phyloP scores from a whole-genome alignment of 768 basidiomycete genomes.

The Boletus rufocinnamomeus region DNA sequence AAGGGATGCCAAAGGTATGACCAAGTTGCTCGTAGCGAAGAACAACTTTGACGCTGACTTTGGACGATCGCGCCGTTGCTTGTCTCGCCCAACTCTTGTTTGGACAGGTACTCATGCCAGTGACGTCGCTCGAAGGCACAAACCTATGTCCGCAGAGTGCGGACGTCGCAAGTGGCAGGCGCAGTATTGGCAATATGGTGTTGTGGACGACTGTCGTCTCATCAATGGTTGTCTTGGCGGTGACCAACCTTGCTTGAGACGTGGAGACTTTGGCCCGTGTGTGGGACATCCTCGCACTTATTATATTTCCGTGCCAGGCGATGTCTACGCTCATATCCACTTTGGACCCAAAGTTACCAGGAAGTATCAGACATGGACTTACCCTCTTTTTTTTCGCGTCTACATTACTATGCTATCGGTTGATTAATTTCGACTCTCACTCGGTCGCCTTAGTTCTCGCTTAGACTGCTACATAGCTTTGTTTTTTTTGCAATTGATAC shows the following conservation, averaged over 20 bases:
- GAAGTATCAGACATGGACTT: not conserved
- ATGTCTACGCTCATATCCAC: not conserved
- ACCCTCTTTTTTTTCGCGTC: constrained; percentile 1
- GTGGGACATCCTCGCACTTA: not conserved
- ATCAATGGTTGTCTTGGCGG: constrained; percentile 5
- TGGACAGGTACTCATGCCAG: constrained; percentile 39
- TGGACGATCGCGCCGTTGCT: not conserved
- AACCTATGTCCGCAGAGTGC: constrained; percentile 22
- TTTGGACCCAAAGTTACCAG: not conserved
- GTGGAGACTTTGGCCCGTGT: not conserved
- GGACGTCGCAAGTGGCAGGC: constrained; percentile 6
- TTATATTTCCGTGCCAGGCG: not conserved
- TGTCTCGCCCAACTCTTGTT: not conserved
- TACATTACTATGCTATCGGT: constrained; percentile 9
- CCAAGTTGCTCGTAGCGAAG: not conserved
- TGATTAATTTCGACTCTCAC: constrained; percentile 1
- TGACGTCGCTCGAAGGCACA: constrained; percentile 26
- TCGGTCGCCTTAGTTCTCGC: constrained; percentile 3
- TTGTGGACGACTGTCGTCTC: constrained; percentile 13
- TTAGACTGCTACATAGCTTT: constrained; percentile 19
- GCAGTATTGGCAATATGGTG: not conserved
- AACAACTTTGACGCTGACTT: not conserved
- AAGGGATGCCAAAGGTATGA: constrained; percentile 50
- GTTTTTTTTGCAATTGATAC: constrained; percentile 7
- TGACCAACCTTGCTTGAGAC: constrained; percentile 12